Evolutionary conservation across 352 stramenopile genomes (phyloP).

Genomic region (Phytophthora sp.): DNA sequence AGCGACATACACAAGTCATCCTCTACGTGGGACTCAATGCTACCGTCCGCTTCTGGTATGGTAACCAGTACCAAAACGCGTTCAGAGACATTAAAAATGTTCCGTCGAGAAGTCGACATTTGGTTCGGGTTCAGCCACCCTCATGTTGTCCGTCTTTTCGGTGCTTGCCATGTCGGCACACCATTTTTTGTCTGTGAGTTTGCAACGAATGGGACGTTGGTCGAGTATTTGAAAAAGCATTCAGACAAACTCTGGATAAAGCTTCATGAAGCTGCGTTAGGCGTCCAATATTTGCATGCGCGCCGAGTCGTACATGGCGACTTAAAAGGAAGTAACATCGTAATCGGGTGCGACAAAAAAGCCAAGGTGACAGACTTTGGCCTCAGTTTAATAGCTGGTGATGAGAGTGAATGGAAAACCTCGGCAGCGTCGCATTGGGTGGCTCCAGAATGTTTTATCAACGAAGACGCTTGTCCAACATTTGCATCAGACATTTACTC

Average conservation of each 20-base stretch:
- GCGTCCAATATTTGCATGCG: neutral
- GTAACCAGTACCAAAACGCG: neutral
- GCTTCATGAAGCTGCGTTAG: neutral
- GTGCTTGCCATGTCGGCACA: conserved; percentile 9
- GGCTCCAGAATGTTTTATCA: neutral
- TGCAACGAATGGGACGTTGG: conserved; percentile 8
- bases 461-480: neutral
- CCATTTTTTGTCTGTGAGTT: conserved; percentile 21
- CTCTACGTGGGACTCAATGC: neutral
- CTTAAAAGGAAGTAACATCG: conserved; percentile 13
- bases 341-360: conserved; percentile 13
- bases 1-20: neutral
- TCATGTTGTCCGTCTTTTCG: conserved; percentile 10
- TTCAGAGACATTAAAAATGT: neutral
- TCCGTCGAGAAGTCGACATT: conserved; percentile 10
- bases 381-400: neutral
- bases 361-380: conserved; percentile 23
- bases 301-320: neutral
- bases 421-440: neutral
- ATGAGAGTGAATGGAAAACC: neutral
- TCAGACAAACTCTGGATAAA: neutral
- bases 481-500: neutral
- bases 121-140: conserved; percentile 13
- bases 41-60: neutral
- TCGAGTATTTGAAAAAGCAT: conserved; percentile 1